Evolutionary conservation across 257 asterid genomes (phyloP).

Genomic region (Jacaranda copaia): DNA sequence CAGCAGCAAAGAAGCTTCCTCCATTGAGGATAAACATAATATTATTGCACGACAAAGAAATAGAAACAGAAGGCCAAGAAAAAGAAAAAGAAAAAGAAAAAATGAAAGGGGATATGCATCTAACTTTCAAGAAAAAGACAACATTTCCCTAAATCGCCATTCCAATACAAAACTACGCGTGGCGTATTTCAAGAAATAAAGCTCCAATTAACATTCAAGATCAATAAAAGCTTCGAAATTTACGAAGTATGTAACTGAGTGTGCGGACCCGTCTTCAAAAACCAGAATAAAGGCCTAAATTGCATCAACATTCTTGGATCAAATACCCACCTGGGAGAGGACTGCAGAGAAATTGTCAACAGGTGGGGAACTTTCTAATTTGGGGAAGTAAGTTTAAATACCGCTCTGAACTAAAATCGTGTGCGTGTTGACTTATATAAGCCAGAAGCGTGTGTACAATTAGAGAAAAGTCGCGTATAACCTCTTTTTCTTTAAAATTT

Average conservation of each 20-base stretch:
- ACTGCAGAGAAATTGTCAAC: conserved; percentile 28
- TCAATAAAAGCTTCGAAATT: conserved; percentile 29
- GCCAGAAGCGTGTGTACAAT: not conserved
- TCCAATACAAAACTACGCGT: conserved; percentile 16
- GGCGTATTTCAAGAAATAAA: conserved; percentile 24
- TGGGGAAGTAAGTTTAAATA: conserved; percentile 18
- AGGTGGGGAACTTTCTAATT: conserved; percentile 28
- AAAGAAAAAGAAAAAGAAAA: not conserved
- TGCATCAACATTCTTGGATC: conserved; percentile 13
- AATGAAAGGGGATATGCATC: not conserved
- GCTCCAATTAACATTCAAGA: conserved; percentile 33
- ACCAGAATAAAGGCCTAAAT: not conserved
- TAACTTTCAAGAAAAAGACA: not conserved
- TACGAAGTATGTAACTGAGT: conserved; percentile 18
- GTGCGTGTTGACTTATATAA: not conserved
- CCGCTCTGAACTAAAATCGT: not conserved
- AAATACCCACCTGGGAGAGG: conserved; percentile 35
- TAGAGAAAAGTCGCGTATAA: not conserved
- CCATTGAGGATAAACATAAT: not conserved
- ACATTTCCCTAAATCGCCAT: conserved; percentile 24
- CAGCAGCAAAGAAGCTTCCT: not conserved
- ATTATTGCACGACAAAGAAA: conserved; percentile 16
- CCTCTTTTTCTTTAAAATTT: not conserved
- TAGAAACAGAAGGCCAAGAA: not conserved
- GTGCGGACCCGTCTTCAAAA: not conserved